phyloP scores from a whole-genome alignment of 352 stramenopile genomes.

The Phytophthora aleatoria region DNA sequence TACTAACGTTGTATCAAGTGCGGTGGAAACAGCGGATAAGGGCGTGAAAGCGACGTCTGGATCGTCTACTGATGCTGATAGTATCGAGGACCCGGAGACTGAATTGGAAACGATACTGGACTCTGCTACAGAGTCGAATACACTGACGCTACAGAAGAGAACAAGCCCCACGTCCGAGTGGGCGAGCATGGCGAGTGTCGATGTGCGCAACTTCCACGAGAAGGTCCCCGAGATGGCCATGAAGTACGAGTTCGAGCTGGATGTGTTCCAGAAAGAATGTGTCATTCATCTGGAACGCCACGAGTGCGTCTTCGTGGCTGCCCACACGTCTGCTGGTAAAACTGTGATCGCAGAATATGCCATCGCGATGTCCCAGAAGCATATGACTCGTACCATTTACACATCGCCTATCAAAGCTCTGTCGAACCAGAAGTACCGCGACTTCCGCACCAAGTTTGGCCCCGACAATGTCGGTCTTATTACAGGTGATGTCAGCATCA shows the following conservation, averaged over 20 bases:
- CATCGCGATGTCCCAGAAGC: slow-evolving; percentile 93
- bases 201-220: slow-evolving; percentile 84
- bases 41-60: background rate
- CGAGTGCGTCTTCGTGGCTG: slow-evolving; percentile 96
- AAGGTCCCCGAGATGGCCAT: slow-evolving; percentile 87
- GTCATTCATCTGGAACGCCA: slow-evolving; percentile 93
- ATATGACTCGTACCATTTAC: slow-evolving; percentile 95
- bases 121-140: slow-evolving; percentile 11
- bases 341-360: slow-evolving; percentile 99
- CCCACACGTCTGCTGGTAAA: slow-evolving; percentile 98
- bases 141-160: slow-evolving; percentile 24
- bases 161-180: slow-evolving; percentile 52
- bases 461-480: slow-evolving; percentile 96
- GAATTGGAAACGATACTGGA: slow-evolving; percentile 61
- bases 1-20: slow-evolving; percentile 1
- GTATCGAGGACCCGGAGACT: slow-evolving; percentile 45
- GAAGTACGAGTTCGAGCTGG: slow-evolving; percentile 87
- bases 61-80: slow-evolving; percentile 1
- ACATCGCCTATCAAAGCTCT: slow-evolving; percentile 99
- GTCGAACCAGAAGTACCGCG: slow-evolving; percentile 98
- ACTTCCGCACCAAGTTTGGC: slow-evolving; percentile 95
- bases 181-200: slow-evolving; percentile 69
- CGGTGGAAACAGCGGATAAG: background rate
- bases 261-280: slow-evolving; percentile 98
- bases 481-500: slow-evolving; percentile 97